These are phyloP conservation scores for Candida hispaniensis DNA, from an alignment of 805 yeast genomes.

Conservation along the genomic window DNA sequence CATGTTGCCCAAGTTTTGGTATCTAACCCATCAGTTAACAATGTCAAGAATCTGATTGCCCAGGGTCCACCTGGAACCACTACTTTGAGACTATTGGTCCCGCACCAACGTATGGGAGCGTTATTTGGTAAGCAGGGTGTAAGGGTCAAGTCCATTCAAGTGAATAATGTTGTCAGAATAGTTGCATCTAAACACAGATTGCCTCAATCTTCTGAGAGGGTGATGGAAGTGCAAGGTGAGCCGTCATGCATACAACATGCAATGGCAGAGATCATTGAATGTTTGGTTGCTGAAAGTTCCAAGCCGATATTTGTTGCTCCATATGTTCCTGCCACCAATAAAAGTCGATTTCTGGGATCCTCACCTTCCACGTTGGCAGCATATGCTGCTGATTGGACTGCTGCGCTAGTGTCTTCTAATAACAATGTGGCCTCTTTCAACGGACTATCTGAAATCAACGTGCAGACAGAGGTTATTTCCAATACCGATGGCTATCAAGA, in stretches of 20 bases:
- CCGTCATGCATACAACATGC: constrained; percentile 52
- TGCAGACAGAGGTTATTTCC: too few species aligned
- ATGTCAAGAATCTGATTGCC: constrained; percentile 37
- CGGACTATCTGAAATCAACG: too few species aligned
- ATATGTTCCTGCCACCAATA: too few species aligned
- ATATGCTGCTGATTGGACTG: too few species aligned
- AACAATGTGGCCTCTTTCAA: too few species aligned
- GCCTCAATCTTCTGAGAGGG: constrained; percentile 71
- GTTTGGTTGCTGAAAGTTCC: constrained; percentile 64
- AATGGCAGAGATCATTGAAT: constrained; percentile 49
- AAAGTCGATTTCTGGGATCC: too few species aligned
- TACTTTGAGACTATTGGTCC: constrained; percentile 58
- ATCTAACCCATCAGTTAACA: constrained; percentile 42
- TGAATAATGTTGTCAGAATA: constrained; percentile 57
- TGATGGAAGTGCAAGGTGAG: constrained; percentile 78
- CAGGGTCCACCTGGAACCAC: constrained; percentile 43
- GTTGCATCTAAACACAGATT: constrained; percentile 79
- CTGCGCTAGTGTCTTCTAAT: too few species aligned
- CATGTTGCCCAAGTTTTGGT: constrained; percentile 57
- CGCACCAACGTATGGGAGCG: constrained; percentile 81
- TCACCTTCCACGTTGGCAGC: too few species aligned
- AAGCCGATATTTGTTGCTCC: constrained; percentile 54
- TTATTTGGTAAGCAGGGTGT: constrained; percentile 77
- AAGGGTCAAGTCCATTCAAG: constrained; percentile 70
- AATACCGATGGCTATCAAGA: constrained; percentile 22